Conservation (phyloP, 495 filamentous ascomycete genomes). For the Tirmania nivea region DNA sequence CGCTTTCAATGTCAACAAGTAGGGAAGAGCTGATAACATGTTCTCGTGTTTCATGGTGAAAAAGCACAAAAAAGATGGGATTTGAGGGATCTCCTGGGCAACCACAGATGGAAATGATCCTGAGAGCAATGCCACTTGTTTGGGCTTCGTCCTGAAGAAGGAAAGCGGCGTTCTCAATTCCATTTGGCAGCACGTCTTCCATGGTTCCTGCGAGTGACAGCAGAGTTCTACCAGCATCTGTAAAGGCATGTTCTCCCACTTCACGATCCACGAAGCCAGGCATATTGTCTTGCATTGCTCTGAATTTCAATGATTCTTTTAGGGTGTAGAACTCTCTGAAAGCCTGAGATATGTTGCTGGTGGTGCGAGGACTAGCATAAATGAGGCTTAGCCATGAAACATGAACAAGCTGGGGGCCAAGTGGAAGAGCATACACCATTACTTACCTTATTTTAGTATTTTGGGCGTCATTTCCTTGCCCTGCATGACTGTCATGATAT, state of each 20-base stretch:
- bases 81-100: background rate
- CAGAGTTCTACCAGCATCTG: constrained; percentile 1
- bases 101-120: background rate
- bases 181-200: background rate
- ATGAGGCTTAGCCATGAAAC: no score
- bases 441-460: no score
- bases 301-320: no score
- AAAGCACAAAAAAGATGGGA: constrained; percentile 3
- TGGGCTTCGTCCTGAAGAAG: background rate
- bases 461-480: no score
- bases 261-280: background rate
- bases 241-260: background rate
- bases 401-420: no score
- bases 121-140: background rate
- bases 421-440: no score
- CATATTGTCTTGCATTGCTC: no score
- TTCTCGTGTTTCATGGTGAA: constrained; percentile 1
- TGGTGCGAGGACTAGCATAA: no score
- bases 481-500: no score
- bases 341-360: no score
- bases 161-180: background rate
- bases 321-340: no score
- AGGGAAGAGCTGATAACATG: background rate
- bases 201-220: background rate
- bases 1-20: background rate